Evolutionary conservation across 306 rosid genomes (phyloP), one percentile per base, ranked within the genome.

Genomic region (Lagenaria siceraria): DNA sequence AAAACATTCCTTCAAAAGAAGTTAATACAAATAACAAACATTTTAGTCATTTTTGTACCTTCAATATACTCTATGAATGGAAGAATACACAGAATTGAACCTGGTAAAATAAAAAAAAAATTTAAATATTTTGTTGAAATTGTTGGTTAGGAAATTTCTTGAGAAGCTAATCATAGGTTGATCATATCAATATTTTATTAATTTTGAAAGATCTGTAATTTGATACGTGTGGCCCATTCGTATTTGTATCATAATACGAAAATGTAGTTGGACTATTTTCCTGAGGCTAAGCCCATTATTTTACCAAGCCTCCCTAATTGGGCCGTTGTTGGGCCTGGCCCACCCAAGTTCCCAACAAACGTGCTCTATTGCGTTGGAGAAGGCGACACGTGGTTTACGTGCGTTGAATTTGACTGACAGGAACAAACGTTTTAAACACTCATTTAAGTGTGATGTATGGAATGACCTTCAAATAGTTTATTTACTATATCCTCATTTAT

Each of bases 331-430:
- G 27, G 54, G 74, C 74, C 74, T 3, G 17, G 51, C 25, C 70
- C 70, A 19, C 10, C 2, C 40, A 29, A 27, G 36, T 33, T 59
- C 25, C 12, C 46, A 8, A 17, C 70, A 12, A n/a, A 10, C 31
- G 19, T 66, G 9, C 2, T 66, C 25, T 21, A 6, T 38, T 40
- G 10, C 19, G 31, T 40, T 1, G 6, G 31, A 21, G 12, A 36
- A 66, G 74, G n/a, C n/a, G 74, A 40, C 35, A 40, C 29, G 74
- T 66, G 74, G 49, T 64, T 38, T 66, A 12, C 74, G 74, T 56
- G 78, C 11, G 9, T 52, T 19, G 15, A 3, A 0, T 5, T 54
- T 29, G 55, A 49, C 40, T 9, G 43, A 52, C 18, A 51, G 18
- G 33, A 18, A 53, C n/a, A 19, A 38, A 74, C 36, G 77, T 21